Percentiles rank a stretch among this genome's conserved stretches.
phyloP scores from a whole-genome alignment of 73 alveolate genomes.

The Tetrahymena malaccensis region DNA sequence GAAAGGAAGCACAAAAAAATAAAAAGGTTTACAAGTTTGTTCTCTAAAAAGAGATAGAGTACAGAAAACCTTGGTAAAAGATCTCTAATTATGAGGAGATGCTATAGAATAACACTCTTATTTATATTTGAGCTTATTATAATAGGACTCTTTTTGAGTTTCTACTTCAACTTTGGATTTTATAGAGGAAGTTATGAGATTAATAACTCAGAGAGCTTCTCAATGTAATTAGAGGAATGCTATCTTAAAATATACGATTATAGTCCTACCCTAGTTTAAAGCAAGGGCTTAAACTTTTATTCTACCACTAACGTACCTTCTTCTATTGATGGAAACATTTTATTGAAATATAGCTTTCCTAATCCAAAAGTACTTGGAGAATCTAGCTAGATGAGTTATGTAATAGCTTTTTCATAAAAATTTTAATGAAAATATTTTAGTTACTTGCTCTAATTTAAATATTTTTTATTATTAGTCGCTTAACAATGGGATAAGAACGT shows the following conservation, averaged over 20 bases:
- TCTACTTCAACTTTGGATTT: neutral
- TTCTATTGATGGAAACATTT: neutral
- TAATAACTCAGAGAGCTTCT: neutral
- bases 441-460: neutral
- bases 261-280: neutral
- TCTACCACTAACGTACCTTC: neutral
- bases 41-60: neutral
- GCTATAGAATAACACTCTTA: neutral
- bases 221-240: neutral
- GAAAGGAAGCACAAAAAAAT: neutral
- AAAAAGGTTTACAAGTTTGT: neutral
- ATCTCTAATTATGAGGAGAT: neutral
- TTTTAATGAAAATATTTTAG: neutral
- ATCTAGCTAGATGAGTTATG: neutral
- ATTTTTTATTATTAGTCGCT: neutral
- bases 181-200: neutral
- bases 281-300: neutral
- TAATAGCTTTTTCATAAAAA: neutral
- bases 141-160: neutral
- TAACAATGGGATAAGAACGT: neutral
- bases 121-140: neutral
- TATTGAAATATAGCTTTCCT: neutral
- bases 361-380: neutral
- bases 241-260: neutral
- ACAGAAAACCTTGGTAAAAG: neutral